These are phyloP conservation scores for Stipa capillata DNA, from an alignment of 176 grass and related monocot genomes.

Conservation along the genomic window DNA sequence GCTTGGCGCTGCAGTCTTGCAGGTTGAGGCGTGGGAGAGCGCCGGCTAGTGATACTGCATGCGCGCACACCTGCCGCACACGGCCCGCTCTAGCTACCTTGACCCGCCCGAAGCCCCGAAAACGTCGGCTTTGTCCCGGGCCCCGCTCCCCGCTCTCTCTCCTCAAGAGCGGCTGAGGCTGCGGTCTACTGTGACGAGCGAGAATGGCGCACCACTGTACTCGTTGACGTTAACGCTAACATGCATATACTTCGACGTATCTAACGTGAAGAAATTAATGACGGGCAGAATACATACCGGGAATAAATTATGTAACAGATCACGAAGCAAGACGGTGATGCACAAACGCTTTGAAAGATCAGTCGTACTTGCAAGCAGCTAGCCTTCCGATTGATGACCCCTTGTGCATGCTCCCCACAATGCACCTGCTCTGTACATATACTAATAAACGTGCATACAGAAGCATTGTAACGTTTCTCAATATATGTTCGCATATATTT, in stretches of 20 bases:
- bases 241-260: neutral
- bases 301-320: neutral
- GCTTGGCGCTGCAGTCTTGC: neutral
- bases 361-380: too few relatives aligned
- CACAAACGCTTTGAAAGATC: neutral
- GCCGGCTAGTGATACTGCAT: too few relatives aligned
- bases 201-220: neutral
- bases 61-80: neutral
- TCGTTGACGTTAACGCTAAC: too few relatives aligned
- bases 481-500: neutral
- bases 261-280: neutral
- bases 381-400: neutral
- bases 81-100: constrained; percentile 7
- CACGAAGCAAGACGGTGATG: neutral
- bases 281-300: neutral
- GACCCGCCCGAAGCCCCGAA: constrained; percentile 22
- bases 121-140: constrained; percentile 35
- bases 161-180: neutral
- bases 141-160: neutral
- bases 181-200: constrained; percentile 1
- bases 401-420: neutral
- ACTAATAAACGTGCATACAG: neutral
- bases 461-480: neutral
- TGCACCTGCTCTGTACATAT: neutral
- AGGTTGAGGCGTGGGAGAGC: neutral